These are phyloP conservation scores for Debaryomycetaceae sp. DNA, from an alignment of 1,139 yeast genomes.

Conservation along the genomic window DNA sequence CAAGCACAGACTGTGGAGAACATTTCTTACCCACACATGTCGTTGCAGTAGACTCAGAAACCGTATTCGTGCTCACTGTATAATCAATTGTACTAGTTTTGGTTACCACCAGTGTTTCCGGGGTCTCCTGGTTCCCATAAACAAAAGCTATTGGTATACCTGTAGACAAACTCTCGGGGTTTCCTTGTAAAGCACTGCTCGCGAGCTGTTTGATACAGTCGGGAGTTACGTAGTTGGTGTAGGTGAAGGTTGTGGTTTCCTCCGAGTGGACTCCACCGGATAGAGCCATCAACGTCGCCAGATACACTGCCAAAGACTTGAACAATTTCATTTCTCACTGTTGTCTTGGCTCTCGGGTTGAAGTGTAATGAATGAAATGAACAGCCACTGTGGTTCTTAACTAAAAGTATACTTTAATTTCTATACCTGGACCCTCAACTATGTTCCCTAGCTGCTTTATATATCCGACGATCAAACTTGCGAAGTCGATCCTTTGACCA, in stretches of 20 bases:
- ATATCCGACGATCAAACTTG: not conserved
- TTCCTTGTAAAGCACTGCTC: slow-evolving; percentile 18
- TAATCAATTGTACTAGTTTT: slow-evolving; percentile 4
- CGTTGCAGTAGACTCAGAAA: slow-evolving; percentile 10
- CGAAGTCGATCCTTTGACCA: not conserved
- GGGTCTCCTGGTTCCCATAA: slow-evolving; percentile 21
- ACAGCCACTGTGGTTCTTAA: not conserved
- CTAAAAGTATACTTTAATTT: no score
- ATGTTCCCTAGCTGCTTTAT: not conserved
- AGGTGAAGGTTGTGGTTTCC: slow-evolving; percentile 23
- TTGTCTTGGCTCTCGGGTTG: not conserved
- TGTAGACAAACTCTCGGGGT: slow-evolving; percentile 18
- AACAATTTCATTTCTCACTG: not conserved
- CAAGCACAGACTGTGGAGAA: slow-evolving; percentile 7
- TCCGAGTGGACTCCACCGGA: slow-evolving; percentile 7
- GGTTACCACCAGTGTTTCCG: slow-evolving; percentile 1
- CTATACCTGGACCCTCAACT: no score
- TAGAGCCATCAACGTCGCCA: slow-evolving; percentile 2
- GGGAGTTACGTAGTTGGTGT: slow-evolving; percentile 31
- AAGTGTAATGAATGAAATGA: not conserved
- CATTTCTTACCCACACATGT: slow-evolving; percentile 13
- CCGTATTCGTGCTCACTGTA: slow-evolving; percentile 15
- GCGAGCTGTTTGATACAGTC: slow-evolving; percentile 23
- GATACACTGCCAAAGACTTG: not conserved
- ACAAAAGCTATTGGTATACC: slow-evolving; percentile 36